Percentiles rank a stretch among this genome's conserved stretches.
Conservation (phyloP, 768 basidiomycete genomes). For the Termitomyces titanicus region DNA sequence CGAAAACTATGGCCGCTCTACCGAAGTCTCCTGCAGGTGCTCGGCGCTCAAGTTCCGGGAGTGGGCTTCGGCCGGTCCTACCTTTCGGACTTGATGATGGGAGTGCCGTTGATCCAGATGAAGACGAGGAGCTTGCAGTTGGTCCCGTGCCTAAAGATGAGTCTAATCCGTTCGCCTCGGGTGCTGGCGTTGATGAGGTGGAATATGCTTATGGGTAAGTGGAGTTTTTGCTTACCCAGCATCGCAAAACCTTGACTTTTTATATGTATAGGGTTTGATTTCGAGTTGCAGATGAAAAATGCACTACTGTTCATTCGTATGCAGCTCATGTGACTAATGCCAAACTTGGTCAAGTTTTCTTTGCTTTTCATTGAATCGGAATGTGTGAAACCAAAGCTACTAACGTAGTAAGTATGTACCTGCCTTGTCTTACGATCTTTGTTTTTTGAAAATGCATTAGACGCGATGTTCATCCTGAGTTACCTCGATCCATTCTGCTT, state of each 20-base stretch:
- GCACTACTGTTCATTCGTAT: background rate
- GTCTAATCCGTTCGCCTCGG: constrained; percentile 69
- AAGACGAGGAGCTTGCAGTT: constrained; percentile 67
- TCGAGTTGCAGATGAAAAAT: background rate
- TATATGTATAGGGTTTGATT: constrained; percentile 2
- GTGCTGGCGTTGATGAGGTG: constrained; percentile 85
- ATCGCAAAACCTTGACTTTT: background rate
- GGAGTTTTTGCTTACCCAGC: background rate
- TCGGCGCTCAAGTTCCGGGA: constrained; percentile 81
- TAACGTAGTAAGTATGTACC: too few species aligned
- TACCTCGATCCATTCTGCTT: too few species aligned
- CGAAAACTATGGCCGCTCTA: constrained; percentile 89
- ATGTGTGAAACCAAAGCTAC: too few species aligned
- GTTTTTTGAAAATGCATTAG: too few species aligned
- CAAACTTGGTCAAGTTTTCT: too few species aligned
- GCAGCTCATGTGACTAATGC: too few species aligned
- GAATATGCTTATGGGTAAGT: constrained; percentile 85
- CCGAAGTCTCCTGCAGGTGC: constrained; percentile 86
- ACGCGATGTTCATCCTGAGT: too few species aligned
- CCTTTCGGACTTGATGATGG: constrained; percentile 73
- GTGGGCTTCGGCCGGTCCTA: constrained; percentile 77
- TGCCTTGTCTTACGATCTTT: too few species aligned
- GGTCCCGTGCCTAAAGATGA: constrained; percentile 77
- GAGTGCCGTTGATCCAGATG: constrained; percentile 67
- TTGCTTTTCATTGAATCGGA: too few species aligned